Percentiles rank a stretch among this genome's conserved stretches.
Conservation (phyloP, 2,329 filamentous ascomycete genomes). For the Ceratocystis variospora region DNA sequence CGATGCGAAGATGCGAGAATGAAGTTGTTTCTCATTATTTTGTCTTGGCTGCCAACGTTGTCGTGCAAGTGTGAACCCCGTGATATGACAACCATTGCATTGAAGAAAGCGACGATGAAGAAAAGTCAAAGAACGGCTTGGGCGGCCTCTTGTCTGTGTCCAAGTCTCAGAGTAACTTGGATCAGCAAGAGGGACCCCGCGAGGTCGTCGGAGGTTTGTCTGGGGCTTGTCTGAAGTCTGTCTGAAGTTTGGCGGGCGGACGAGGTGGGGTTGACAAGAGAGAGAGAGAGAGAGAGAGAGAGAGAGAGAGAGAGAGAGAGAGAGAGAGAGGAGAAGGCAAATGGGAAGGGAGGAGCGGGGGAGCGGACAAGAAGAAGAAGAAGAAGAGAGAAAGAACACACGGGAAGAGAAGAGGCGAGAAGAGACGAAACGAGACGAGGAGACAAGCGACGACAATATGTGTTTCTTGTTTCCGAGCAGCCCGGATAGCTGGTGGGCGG, state of each 20-base stretch:
- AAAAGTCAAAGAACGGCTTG: neutral
- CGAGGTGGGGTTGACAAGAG: neutral
- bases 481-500: no score
- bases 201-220: neutral
- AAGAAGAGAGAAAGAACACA: neutral
- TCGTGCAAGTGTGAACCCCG: no score
- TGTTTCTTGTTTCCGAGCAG: no score
- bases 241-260: neutral
- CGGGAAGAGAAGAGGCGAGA: neutral
- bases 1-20: no score
- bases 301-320: neutral
- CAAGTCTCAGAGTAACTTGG: no score
- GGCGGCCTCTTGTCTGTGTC: neutral
- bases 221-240: conserved; percentile 2
- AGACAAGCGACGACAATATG: no score
- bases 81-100: no score
- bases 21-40: no score
- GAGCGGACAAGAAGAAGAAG: neutral
- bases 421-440: neutral
- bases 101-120: neutral
- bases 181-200: no score
- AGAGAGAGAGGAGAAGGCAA: neutral
- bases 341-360: neutral
- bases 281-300: neutral
- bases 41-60: no score